phyloP scores from a whole-genome alignment of 164 flowering plant genomes.

The Euptelea pleiosperma region DNA sequence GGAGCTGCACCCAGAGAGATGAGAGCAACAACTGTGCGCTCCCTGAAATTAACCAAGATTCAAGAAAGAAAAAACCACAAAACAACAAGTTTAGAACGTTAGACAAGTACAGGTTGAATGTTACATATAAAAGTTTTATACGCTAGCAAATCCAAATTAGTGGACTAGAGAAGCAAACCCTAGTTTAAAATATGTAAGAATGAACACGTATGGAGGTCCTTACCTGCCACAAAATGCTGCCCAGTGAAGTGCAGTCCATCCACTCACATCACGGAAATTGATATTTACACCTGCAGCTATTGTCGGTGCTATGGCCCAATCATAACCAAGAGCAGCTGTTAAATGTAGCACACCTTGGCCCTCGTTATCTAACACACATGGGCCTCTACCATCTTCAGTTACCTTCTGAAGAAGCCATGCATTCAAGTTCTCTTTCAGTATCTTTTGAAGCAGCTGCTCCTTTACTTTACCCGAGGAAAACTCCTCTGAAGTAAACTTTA shows the following conservation, averaged over 20 bases:
- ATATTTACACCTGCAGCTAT: constrained; percentile 75
- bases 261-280: constrained; percentile 88
- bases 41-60: constrained; percentile 44
- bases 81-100: constrained; percentile 1
- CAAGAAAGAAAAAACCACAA: constrained; percentile 7
- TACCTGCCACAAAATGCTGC: constrained; percentile 95
- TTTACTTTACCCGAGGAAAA: constrained; percentile 38
- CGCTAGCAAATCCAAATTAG: neutral
- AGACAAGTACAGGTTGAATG: neutral
- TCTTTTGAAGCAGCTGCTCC: constrained; percentile 49
- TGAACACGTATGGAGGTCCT: neutral
- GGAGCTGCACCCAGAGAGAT: constrained; percentile 71
- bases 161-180: no score
- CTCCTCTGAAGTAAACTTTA: constrained; percentile 31
- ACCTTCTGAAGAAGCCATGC: constrained; percentile 78
- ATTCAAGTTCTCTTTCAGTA: constrained; percentile 64
- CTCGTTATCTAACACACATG: constrained; percentile 62
- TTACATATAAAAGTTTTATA: neutral
- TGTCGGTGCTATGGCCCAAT: constrained; percentile 86
- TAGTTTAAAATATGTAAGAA: no score
- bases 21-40: constrained; percentile 70
- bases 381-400: constrained; percentile 88
- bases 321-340: constrained; percentile 93
- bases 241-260: constrained; percentile 99
- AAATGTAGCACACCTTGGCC: constrained; percentile 95